phyloP scores from a whole-genome alignment of 345 rosid genomes.

The Citropsis articulata region DNA sequence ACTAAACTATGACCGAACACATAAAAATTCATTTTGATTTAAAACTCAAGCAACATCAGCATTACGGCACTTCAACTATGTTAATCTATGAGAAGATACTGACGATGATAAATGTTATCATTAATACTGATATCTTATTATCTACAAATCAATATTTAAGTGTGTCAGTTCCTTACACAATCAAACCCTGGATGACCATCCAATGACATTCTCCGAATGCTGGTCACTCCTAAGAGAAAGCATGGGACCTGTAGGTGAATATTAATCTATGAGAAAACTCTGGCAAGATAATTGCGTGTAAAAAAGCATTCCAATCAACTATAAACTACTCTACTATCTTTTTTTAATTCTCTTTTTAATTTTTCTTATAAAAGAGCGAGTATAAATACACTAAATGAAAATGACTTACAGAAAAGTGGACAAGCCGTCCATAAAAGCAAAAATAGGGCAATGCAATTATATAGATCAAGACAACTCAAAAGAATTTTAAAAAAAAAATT shows the following conservation, averaged over 20 bases:
- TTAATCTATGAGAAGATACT: neutral
- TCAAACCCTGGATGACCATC: constrained; percentile 88
- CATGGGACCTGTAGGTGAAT: constrained; percentile 62
- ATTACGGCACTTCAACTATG: constrained; percentile 1
- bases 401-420: neutral
- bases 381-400: neutral
- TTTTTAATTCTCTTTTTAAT: neutral
- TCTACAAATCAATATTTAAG: neutral
- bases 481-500: neutral
- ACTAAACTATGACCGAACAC: neutral
- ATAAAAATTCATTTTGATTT: neutral
- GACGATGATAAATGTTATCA: neutral
- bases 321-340: neutral
- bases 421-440: neutral
- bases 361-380: neutral
- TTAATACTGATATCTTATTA: neutral
- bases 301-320: neutral
- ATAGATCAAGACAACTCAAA: neutral
- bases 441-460: neutral
- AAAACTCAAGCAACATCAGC: neutral
- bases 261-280: constrained; percentile 5
- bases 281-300: constrained; percentile 6
- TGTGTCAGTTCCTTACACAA: constrained; percentile 44
- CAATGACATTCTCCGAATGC: constrained; percentile 75
- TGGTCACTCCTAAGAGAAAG: constrained; percentile 77